These are phyloP conservation scores for Backusella liffmaniae DNA, from an alignment of 192 early-diverging fungal genomes.

Conservation along the genomic window DNA sequence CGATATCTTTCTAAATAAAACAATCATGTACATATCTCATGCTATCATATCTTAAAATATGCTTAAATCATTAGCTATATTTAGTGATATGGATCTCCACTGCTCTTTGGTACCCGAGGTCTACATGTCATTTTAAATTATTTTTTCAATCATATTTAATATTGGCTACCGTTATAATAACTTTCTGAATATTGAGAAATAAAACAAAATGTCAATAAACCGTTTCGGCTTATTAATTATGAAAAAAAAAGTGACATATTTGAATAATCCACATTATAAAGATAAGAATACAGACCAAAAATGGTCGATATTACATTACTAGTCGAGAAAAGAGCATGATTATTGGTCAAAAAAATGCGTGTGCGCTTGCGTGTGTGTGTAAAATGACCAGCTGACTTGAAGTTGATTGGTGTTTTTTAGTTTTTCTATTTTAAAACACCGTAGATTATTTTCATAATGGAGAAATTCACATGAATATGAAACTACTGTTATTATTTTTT, in stretches of 20 bases:
- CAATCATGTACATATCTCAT: background rate
- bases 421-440: constrained; percentile 1
- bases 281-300: background rate
- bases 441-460: background rate
- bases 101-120: background rate
- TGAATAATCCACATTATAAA: background rate
- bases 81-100: background rate
- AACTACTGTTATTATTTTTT: background rate
- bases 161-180: too few species aligned
- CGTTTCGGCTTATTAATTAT: background rate
- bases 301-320: background rate
- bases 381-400: background rate
- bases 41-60: background rate
- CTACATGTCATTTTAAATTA: too few species aligned
- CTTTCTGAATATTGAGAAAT: background rate
- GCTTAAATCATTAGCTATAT: background rate
- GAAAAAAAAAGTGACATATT: background rate
- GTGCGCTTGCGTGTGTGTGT: background rate
- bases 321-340: background rate
- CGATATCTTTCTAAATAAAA: background rate
- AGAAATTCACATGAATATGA: background rate
- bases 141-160: too few species aligned
- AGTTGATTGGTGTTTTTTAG: background rate
- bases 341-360: background rate
- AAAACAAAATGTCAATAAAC: background rate